Evolutionary conservation across 1,139 yeast species (phyloP).

Genomic region (Suhomyces panamericanus): DNA sequence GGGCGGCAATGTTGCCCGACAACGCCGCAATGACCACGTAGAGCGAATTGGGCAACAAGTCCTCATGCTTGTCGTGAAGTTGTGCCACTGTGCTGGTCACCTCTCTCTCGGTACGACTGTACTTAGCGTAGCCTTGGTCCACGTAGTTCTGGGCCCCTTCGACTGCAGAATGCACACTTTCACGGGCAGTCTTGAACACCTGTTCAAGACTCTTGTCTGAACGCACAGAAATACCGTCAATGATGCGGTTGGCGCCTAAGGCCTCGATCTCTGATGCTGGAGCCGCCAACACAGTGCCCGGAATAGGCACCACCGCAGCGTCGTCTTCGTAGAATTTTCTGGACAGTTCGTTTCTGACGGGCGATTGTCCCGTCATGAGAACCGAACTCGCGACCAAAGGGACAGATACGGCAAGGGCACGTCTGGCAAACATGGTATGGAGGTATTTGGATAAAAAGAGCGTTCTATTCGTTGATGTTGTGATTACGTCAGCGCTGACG

Average conservation of each 20-base stretch:
- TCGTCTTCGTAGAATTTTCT: constrained; percentile 66
- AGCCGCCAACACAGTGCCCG: constrained; percentile 57
- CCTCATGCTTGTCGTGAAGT: constrained; percentile 72
- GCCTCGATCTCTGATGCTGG: constrained; percentile 44
- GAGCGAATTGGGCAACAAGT: constrained; percentile 71
- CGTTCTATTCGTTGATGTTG: background rate
- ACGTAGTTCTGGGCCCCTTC: constrained; percentile 23
- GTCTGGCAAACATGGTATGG: constrained; percentile 14
- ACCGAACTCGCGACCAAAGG: constrained; percentile 11
- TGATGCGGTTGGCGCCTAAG: constrained; percentile 45
- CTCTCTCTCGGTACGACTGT: constrained; percentile 62
- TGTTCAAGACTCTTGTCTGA: constrained; percentile 52
- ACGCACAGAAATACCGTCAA: constrained; percentile 61
- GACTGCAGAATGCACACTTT: constrained; percentile 21
- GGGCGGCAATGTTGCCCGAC: constrained; percentile 77
- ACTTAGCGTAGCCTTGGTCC: constrained; percentile 45
- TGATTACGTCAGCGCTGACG: constrained; percentile 5
- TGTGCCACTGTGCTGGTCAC: constrained; percentile 67
- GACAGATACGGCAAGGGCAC: constrained; percentile 12
- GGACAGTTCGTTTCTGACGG: constrained; percentile 26
- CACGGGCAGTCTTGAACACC: constrained; percentile 50
- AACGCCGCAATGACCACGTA: constrained; percentile 74
- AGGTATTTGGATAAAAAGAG: background rate
- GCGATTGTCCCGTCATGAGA: constrained; percentile 2
- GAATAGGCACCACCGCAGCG: constrained; percentile 48